Conservation (phyloP, 148 eudicot species). For the Diospyros kaki region DNA sequence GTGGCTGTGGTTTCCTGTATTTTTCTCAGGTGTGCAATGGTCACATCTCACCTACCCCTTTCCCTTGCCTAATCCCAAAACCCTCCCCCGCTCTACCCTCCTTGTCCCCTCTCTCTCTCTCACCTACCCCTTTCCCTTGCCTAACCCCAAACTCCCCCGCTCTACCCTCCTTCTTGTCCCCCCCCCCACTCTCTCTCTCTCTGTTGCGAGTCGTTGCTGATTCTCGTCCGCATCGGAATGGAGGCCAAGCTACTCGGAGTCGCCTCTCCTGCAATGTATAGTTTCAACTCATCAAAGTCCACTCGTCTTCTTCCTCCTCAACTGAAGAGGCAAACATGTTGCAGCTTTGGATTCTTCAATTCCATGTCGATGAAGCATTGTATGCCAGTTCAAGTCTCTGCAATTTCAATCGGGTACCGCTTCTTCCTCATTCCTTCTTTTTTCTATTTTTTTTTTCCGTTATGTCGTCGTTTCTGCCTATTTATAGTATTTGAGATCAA, state of each 20-base stretch:
- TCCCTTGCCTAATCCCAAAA: too few species aligned
- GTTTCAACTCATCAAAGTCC: neutral
- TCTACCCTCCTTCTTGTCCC: neutral
- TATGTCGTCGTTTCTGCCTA: too few species aligned
- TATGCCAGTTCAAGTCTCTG: constrained; percentile 25
- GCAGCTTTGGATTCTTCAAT: constrained; percentile 13
- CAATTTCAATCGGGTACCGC: constrained; percentile 22
- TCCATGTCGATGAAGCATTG: constrained; percentile 14
- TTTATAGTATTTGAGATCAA: too few species aligned
- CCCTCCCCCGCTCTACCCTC: too few species aligned
- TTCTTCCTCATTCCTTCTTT: neutral
- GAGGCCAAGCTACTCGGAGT: constrained; percentile 18
- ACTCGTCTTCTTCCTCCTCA: neutral
- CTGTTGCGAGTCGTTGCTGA: neutral
- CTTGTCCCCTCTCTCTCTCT: neutral
- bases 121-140: neutral
- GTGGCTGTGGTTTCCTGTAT: too few species aligned
- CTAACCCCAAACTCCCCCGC: neutral
- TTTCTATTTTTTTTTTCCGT: neutral
- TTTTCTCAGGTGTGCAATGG: too few species aligned
- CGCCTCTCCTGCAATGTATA: constrained; percentile 7
- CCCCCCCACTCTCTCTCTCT: neutral
- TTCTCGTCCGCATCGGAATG: constrained; percentile 10
- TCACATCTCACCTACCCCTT: too few species aligned
- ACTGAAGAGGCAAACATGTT: constrained; percentile 3